A percentile compares a stretch with the other conserved stretches of the same genome.
phyloP scores from a whole-genome alignment of 352 stramenopile genomes.

The Globisporangium nunn region DNA sequence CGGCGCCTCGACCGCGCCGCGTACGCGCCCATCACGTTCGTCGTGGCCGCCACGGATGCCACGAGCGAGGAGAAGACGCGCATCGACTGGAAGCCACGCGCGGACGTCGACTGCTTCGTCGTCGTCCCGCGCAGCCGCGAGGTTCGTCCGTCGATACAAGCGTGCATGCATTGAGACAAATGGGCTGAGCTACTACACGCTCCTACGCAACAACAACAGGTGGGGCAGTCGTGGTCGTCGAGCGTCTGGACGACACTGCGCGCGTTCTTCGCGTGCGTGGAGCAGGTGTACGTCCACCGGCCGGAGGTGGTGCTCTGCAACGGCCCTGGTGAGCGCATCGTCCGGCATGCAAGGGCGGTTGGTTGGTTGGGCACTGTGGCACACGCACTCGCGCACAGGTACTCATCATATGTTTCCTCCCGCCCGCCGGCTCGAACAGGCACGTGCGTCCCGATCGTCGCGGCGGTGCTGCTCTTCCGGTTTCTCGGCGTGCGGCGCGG shows the following conservation, averaged over 20 bases:
- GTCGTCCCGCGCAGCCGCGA: constrained; percentile 90
- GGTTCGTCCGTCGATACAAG: constrained; percentile 19
- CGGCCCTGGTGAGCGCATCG: constrained; percentile 55
- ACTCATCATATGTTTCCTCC: too few relatives aligned
- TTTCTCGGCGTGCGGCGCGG: constrained; percentile 61
- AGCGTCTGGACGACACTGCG: constrained; percentile 85
- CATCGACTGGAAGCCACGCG: constrained; percentile 50
- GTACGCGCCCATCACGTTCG: constrained; percentile 86
- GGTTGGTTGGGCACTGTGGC: too few relatives aligned
- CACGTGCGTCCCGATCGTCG: constrained; percentile 91
- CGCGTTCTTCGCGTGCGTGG: constrained; percentile 72
- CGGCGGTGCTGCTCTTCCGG: constrained; percentile 77
- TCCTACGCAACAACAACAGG: constrained; percentile 27
- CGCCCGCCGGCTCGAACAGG: constrained; percentile 21
- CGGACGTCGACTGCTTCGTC: constrained; percentile 40
- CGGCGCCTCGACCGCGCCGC: constrained; percentile 63
- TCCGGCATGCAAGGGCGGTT: neutral
- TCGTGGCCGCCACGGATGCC: constrained; percentile 88
- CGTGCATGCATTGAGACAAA: neutral
- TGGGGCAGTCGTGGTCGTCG: constrained; percentile 90
- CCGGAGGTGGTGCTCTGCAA: constrained; percentile 92
- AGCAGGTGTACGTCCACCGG: constrained; percentile 56
- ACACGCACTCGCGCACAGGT: too few relatives aligned
- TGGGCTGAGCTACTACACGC: neutral
- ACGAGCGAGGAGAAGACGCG: constrained; percentile 80